Base-by-base conservation (phyloP, 257 asterid genomes). In the Scutellaria galericulata region DNA sequence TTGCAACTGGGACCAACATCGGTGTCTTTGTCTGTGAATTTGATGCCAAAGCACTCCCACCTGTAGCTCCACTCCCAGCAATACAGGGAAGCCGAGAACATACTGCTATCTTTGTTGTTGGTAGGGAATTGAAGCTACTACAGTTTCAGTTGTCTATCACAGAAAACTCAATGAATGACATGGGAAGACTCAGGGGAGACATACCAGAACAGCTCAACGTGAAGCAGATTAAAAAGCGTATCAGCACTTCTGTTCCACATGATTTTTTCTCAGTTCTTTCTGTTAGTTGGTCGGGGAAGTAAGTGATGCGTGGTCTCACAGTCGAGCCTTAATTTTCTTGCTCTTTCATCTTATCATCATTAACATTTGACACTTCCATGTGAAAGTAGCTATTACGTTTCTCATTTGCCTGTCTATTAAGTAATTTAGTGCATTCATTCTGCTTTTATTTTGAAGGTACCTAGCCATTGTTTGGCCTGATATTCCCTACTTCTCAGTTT, bases 281-380 rank as follows among this genome's bases (percentile, higher is more conserved):
- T 41, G 87, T 94, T 71, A 91, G 98, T 89, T 83, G 95, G 80
- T 89, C 98, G 1, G 98, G 98, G 71, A 94, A 94, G 97, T 94
- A 91, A 85, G 98, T 89, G 77, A 47, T 35, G 24, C 37, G 3
- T 31, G 27, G 18, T 61, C 7, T 70, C 64, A 10, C 11, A 5
- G 41, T 71, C 47, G 53, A 50, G 7, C 72, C 50, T 68, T 50
- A 12, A 18, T 68, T 31, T 51, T 40, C 48, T 1, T 11, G 68
- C 24, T 57, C 40, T 48, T 62, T 55, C 46, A 52, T 18, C 22
- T 52, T 61, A 53, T 50, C 15, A 42, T 39, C 59, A 20, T 75
- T 74, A 31, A 45, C 42, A 7, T 53, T 3, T 37, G 39, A 58
- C 40, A 51, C 58, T 65, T 66, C 35, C 63, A 9, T 14, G 5